A percentile compares a stretch with the other conserved stretches of the same genome.
phyloP scores from a whole-genome alignment of 257 asterid species.

The Rehmannia glutinosa region DNA sequence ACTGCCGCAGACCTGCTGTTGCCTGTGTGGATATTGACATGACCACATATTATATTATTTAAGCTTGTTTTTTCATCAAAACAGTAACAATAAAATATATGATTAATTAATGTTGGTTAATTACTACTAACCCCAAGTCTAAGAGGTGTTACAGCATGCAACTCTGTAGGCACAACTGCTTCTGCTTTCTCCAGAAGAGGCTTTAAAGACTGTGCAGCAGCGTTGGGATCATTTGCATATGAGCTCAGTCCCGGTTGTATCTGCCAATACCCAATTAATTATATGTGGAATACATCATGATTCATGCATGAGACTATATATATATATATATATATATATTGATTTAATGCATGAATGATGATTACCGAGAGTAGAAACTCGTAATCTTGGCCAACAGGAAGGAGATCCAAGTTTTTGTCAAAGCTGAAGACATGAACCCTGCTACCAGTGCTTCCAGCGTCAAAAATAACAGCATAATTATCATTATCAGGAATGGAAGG shows the following conservation, averaged over 20 bases:
- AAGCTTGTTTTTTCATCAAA: not conserved
- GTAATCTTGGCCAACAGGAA: conserved; percentile 4
- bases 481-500: too few species aligned
- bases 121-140: conserved; percentile 59
- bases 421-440: conserved; percentile 32
- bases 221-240: conserved; percentile 41
- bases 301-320: not conserved
- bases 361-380: conserved; percentile 22
- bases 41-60: not conserved
- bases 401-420: conserved; percentile 18
- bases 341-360: not conserved
- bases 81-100: not conserved
- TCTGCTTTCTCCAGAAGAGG: conserved; percentile 49
- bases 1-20: conserved; percentile 71
- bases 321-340: too few species aligned
- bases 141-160: conserved; percentile 47
- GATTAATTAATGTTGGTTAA: not conserved
- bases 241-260: conserved; percentile 66
- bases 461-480: conserved; percentile 25
- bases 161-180: conserved; percentile 38
- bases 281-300: not conserved
- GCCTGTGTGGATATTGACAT: conserved; percentile 51
- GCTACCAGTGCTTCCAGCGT: conserved; percentile 36
- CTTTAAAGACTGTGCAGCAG: conserved; percentile 48
- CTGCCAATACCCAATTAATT: conserved; percentile 22